phyloP scores from a whole-genome alignment of 495 filamentous ascomycete species.

The Penicillium robsamsonii region DNA sequence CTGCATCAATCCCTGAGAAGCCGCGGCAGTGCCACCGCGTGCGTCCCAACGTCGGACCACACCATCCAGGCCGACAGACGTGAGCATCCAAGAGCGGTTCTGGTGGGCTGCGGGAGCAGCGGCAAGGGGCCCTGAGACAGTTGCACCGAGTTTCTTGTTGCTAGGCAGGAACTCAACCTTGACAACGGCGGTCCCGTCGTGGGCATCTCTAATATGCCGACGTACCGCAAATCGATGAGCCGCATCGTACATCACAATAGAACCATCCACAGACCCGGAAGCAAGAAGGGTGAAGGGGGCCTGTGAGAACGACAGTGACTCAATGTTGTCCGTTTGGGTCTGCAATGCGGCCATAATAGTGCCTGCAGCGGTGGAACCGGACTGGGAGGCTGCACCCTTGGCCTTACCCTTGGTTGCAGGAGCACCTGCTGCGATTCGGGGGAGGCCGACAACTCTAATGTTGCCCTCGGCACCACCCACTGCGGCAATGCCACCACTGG shows the following conservation, averaged over 20 bases:
- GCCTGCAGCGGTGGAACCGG: conserved; percentile 64
- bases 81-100: conserved; percentile 62
- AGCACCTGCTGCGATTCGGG: conserved; percentile 53
- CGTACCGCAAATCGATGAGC: conserved; percentile 79
- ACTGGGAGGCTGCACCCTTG: conserved; percentile 23
- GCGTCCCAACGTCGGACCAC: conserved; percentile 85
- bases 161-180: conserved; percentile 82
- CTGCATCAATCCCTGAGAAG: conserved; percentile 60
- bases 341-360: conserved; percentile 72
- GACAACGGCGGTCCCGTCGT: conserved; percentile 81
- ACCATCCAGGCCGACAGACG: conserved; percentile 80
- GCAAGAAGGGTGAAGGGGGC: conserved; percentile 76
- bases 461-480: conserved; percentile 85
- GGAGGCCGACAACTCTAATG: conserved; percentile 80
- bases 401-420: conserved; percentile 31
- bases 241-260: conserved; percentile 83
- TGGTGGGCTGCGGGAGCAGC: conserved; percentile 29
- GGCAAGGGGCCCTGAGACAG: conserved; percentile 26
- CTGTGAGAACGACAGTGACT: conserved; percentile 80
- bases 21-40: conserved; percentile 67
- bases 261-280: conserved; percentile 85
- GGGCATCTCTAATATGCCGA: conserved; percentile 70
- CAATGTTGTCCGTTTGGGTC: conserved; percentile 74
- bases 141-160: conserved; percentile 21
- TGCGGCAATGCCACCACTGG: conserved; percentile 71